Conservation (phyloP, 345 rosid species). For the Pseudoturritis turrita region DNA sequence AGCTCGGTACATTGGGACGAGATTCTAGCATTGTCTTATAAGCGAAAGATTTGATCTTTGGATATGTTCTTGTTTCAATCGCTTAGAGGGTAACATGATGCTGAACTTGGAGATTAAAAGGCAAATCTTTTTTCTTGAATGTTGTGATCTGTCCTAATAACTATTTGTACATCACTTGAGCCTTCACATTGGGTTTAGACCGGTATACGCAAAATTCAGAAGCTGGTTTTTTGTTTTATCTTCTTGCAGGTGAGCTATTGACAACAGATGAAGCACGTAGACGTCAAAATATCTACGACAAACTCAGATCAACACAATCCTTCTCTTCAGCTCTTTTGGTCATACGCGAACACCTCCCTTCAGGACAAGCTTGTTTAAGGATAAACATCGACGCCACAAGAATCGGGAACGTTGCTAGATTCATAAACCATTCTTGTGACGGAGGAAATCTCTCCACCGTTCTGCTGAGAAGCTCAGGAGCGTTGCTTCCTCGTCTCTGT, state of each 20-base stretch:
- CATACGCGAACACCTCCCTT: constrained; percentile 91
- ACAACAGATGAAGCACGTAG: constrained; percentile 68
- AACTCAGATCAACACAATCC: constrained; percentile 39
- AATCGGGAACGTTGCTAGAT: constrained; percentile 69
- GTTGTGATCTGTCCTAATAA: background rate
- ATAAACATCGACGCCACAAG: constrained; percentile 81
- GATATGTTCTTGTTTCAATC: background rate
- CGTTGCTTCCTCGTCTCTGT: constrained; percentile 65
- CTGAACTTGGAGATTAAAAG: background rate
- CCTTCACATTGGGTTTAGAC: background rate
- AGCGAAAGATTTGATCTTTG: background rate
- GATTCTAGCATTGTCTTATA: background rate
- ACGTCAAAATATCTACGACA: constrained; percentile 62
- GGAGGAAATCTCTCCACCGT: constrained; percentile 67
- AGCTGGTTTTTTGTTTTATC: background rate
- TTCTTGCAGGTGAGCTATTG: constrained; percentile 61
- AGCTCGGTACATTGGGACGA: background rate
- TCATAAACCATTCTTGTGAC: constrained; percentile 91
- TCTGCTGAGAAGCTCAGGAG: constrained; percentile 61
- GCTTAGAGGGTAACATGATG: background rate
- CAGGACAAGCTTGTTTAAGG: constrained; percentile 78
- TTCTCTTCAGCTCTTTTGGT: constrained; percentile 68
- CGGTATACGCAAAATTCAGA: background rate
- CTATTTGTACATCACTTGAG: background rate
- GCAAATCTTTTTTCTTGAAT: background rate